These are phyloP conservation scores for Mortierella sp. DNA, from an alignment of 371 early-diverging fungal genomes.

Conservation along the genomic window DNA sequence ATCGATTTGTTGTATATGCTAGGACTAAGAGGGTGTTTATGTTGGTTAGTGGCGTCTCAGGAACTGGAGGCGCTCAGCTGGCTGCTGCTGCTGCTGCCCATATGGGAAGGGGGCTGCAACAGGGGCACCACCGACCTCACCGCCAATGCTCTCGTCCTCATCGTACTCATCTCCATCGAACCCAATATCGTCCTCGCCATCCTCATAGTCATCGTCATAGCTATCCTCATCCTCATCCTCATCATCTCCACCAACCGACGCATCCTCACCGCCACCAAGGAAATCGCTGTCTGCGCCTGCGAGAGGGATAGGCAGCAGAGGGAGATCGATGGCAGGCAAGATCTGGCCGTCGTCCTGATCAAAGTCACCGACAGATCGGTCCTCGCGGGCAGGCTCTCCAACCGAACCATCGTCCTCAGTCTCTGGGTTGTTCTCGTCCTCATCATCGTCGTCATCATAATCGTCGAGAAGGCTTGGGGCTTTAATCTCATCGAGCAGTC, in stretches of 20 bases:
- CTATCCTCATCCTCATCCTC: not conserved
- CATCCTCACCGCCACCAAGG: not conserved
- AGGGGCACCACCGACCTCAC: not conserved
- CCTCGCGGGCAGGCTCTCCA: not conserved
- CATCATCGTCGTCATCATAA: not conserved
- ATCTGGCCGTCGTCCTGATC: not conserved
- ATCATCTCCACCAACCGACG: not conserved
- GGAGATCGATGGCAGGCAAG: not conserved
- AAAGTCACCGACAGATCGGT: not conserved
- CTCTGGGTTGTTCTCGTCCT: not conserved
- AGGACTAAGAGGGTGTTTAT: too few relatives aligned
- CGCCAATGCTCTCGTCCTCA: slow-evolving; percentile 2
- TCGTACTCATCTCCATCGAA: not conserved
- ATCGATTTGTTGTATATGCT: too few relatives aligned
- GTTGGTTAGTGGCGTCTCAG: slow-evolving; percentile 19
- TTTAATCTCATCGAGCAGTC: too few relatives aligned
- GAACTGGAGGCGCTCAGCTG: slow-evolving; percentile 16
- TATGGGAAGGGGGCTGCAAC: too few relatives aligned
- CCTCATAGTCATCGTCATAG: slow-evolving; percentile 1
- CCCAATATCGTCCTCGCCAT: not conserved
- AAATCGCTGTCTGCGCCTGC: too few relatives aligned
- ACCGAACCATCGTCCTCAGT: not conserved
- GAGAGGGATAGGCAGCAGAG: too few relatives aligned
- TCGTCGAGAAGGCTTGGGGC: too few relatives aligned
- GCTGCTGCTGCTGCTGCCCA: not conserved